Percentiles rank a stretch among this genome's conserved stretches.
These are phyloP conservation scores for Lophiotrema nucula DNA, from an alignment of 495 filamentous ascomycete species.

Conservation along the genomic window DNA sequence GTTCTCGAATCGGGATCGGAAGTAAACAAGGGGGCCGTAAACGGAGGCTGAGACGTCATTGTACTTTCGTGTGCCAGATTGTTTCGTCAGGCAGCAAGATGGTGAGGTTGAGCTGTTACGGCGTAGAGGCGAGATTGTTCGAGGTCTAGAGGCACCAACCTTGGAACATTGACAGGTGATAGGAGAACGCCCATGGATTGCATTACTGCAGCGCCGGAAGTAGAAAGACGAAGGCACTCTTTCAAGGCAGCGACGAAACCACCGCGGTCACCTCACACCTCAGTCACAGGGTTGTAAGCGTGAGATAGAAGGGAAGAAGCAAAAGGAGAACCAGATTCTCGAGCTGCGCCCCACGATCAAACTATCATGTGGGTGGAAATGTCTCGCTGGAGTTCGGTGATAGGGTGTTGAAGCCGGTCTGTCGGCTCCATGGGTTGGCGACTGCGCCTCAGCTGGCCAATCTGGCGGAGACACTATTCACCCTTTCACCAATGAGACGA, in stretches of 20 bases:
- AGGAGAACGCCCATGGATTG: not conserved
- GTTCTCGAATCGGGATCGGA: not conserved
- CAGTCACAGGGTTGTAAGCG: constrained; percentile 1
- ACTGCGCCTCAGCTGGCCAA: not conserved
- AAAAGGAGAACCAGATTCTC: not conserved
- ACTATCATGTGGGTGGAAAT: not conserved
- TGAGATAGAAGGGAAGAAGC: not conserved
- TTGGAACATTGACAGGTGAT: no score
- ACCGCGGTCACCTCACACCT: no score
- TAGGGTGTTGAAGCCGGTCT: not conserved
- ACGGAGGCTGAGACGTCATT: not conserved
- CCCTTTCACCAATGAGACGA: not conserved
- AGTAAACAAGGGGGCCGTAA: not conserved
- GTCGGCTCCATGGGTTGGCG: no score
- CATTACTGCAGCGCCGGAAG: constrained; percentile 8
- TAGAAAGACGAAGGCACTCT: constrained; percentile 11
- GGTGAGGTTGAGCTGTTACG: not conserved
- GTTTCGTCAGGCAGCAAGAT: constrained; percentile 17
- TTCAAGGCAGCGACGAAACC: constrained; percentile 25
- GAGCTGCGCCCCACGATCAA: not conserved
- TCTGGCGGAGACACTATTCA: not conserved
- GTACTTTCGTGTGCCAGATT: not conserved
- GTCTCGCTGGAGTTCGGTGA: not conserved
- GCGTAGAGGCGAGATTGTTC: constrained; percentile 11
- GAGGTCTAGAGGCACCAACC: not conserved